Base-by-base conservation (phyloP, 768 basidiomycete species). In the Lactarius indigo region DNA sequence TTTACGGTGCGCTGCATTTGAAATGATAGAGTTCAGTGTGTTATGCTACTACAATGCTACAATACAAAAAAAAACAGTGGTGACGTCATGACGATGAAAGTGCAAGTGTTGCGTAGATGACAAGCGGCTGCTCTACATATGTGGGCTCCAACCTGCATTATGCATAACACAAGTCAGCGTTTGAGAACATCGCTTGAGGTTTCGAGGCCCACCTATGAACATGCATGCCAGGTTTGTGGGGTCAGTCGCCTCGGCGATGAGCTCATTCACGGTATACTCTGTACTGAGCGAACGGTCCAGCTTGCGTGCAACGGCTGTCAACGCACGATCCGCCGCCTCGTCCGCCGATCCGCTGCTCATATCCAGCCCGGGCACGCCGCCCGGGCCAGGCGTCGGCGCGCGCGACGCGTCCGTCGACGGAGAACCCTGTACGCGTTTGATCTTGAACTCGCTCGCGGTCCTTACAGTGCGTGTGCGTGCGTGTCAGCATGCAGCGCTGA, bases 241-340 rank as follows among this genome's bases (percentile, higher is more conserved):
- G 73, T 96, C 92, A 28, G 88, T 92, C 42, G 96, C 96, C 73
- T 92, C 87, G 23, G 91, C 87, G 65, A 98, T 89, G 47, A 98
- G 84, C 75, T 93, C 89, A 78, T 96, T 97, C 67, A 99, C 93
- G 6, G 89, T 92, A 71, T 92, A 95, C 75, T 96, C 92, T 30
- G 96, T 91, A 72, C 93, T 96, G 68, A 98, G 80, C 4, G 86
- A 82, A 73, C 88, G 89, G 74, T 92, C 87, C 50, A 99, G 81
- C 76, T 98, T 98, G 62, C 86, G 82, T 13, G 86, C 80, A 42
- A 98, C 94, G 39, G 87, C 84, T 41, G 79, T 85, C 69, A 99
- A 78, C 0, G 96, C 95, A 39, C 94, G 87, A 75, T 96, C 95
- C 1, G 96, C 96, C 17, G 90, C 88, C 74, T 97, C 94, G 65